Conservation (phyloP, 805 yeast genomes). For the Myxozyma geophila region DNA sequence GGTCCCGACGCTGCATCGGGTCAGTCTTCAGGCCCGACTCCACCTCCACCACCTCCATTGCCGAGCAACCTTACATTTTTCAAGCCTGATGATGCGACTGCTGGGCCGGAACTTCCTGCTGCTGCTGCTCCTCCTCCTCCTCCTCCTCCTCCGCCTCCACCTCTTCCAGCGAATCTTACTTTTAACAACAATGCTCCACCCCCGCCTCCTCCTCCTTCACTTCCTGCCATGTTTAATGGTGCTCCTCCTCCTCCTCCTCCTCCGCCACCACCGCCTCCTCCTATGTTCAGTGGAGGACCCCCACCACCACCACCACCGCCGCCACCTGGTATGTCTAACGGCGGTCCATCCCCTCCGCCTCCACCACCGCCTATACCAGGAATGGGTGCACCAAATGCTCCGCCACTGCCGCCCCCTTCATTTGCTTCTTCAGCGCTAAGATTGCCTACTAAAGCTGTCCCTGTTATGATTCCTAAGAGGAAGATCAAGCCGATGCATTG, state of each 20-base stretch:
- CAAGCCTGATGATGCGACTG: neutral
- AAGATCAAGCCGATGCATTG: constrained; percentile 94
- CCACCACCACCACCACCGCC: constrained; percentile 33
- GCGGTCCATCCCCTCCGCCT: constrained; percentile 43
- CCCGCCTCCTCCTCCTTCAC: neutral
- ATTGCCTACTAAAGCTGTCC: constrained; percentile 44
- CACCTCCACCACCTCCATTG: constrained; percentile 28
- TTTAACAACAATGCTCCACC: no score
- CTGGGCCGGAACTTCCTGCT: neutral
- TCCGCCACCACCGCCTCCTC: constrained; percentile 23
- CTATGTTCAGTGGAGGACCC: constrained; percentile 9
- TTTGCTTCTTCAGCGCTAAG: constrained; percentile 44
- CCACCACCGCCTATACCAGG: constrained; percentile 50
- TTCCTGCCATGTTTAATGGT: neutral
- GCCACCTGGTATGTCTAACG: constrained; percentile 36
- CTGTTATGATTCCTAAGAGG: constrained; percentile 65
- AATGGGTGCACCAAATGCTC: constrained; percentile 44
- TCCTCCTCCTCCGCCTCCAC: constrained; percentile 1
- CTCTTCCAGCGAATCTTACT: neutral
- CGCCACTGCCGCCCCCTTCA: constrained; percentile 49
- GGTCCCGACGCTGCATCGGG: neutral
- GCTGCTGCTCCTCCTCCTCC: neutral
- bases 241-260: constrained; percentile 19
- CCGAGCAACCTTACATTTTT: constrained; percentile 10
- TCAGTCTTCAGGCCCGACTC: constrained; percentile 9